These are phyloP conservation scores for Stellera chamaejasme DNA, from an alignment of 345 rosid genomes.

Conservation along the genomic window DNA sequence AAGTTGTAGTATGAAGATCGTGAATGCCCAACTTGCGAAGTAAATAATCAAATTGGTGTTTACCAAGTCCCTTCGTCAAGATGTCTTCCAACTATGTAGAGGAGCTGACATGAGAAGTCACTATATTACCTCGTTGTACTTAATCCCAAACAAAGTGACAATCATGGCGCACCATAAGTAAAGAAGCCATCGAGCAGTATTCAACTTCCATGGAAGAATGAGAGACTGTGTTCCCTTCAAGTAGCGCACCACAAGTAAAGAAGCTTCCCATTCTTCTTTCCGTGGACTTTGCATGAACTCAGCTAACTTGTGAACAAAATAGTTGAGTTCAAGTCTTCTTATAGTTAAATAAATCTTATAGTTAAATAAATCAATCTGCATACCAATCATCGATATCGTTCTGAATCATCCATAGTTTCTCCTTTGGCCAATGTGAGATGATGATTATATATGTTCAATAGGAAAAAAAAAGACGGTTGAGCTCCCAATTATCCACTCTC, in stretches of 20 bases:
- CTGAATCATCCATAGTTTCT: not conserved
- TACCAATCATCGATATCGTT: constrained; percentile 3
- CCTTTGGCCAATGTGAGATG: not conserved
- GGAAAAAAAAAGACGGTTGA: not conserved
- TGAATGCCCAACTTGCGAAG: not conserved
- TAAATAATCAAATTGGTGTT: not conserved
- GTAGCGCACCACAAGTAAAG: not conserved
- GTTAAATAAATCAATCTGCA: not conserved
- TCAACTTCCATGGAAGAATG: too few species aligned
- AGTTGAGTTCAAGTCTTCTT: not conserved
- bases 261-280: not conserved
- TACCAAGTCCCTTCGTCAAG: not conserved
- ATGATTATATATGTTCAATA: not conserved
- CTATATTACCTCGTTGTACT: not conserved
- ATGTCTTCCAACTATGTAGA: not conserved
- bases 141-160: not conserved
- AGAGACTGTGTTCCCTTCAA: not conserved
- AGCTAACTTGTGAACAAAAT: not conserved
- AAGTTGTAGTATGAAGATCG: not conserved
- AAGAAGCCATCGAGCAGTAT: not conserved
- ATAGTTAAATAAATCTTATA: constrained; percentile 7
- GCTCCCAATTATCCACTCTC: not conserved
- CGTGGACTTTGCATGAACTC: constrained; percentile 8
- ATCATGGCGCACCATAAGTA: too few species aligned
- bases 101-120: not conserved